These are phyloP conservation scores for Clarireedia monteithiana DNA, from an alignment of 2,329 filamentous ascomycete genomes.

Conservation along the genomic window DNA sequence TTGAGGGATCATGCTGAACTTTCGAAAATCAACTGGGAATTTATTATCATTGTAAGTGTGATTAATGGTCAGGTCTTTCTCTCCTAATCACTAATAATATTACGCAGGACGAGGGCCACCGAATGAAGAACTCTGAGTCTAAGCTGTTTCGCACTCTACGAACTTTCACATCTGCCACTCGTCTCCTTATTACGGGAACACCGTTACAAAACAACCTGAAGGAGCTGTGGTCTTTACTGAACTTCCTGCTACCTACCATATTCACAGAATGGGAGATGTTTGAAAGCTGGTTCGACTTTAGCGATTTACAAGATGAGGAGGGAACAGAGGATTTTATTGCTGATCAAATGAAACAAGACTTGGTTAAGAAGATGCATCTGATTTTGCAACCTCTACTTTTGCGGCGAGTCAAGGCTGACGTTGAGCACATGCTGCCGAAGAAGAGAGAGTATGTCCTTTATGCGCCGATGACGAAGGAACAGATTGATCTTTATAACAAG, in stretches of 20 bases:
- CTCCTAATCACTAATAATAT: constrained; percentile 12
- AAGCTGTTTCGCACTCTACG: constrained; percentile 83
- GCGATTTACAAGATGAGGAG: constrained; percentile 76
- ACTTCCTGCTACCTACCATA: constrained; percentile 86
- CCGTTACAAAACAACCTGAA: constrained; percentile 93
- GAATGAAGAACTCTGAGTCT: constrained; percentile 94
- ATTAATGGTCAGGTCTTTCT: background rate
- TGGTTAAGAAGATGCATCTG: constrained; percentile 83
- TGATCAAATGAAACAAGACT: constrained; percentile 67
- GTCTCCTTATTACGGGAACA: constrained; percentile 88
- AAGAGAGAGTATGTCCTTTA: constrained; percentile 96
- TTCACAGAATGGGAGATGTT: constrained; percentile 93
- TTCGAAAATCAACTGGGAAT: constrained; percentile 85
- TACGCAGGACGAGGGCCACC: constrained; percentile 79
- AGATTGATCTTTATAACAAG: constrained; percentile 78
- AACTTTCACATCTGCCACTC: constrained; percentile 81
- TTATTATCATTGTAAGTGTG: constrained; percentile 76
- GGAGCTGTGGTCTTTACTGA: constrained; percentile 88
- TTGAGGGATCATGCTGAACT: constrained; percentile 80
- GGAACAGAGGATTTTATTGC: constrained; percentile 71
- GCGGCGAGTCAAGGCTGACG: constrained; percentile 84
- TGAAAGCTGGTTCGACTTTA: constrained; percentile 96
- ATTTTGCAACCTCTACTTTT: constrained; percentile 88
- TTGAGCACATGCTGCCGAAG: constrained; percentile 83
- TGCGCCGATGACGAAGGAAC: constrained; percentile 82